Evolutionary conservation across 208 protist species (phyloP), one percentile per base, ranked within the genome.

Genomic region (Trypanosoma platydactyli): DNA sequence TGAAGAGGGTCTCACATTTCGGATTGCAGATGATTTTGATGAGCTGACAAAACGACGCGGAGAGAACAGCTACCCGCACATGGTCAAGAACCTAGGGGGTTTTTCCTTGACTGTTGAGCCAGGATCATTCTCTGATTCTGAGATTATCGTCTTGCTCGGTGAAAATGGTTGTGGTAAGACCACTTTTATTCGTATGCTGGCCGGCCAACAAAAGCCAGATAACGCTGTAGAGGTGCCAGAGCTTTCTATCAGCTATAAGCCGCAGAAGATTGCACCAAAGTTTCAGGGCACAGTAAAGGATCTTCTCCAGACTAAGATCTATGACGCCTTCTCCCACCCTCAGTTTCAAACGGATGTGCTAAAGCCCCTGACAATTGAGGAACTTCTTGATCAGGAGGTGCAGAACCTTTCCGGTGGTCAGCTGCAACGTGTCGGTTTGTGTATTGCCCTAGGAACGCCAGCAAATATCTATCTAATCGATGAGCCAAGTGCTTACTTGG

Each of bases 131-230:
- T 94, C 86, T 27, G 97, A 98, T 69, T 99, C 98, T 41, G 97
- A 99, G 81, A 99, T 99, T 79, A 88, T 99, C 64, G 98, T 99
- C 27, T 79, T 99, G 57, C 88, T 99, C 5, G 99, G 99, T 58
- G 95, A 99, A 79, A 99, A 99, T 81, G 99, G 99, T 69, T 99
- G 98, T 27, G 99, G 99, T 66, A 99, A 99, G 85, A 99, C 98
- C 12, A 99, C 99, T 1, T 99, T 99, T 81, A 99, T 99, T 76
- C 92, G 95, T 49, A 97, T 99, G 84, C 79, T 99, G 1, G 98
- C 98, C 29, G 98, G 98, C 63, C 76, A 97, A n/a, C 70, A 90
- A 58, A 90, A 94, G 70, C 89, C 94, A 25, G 94, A 97, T 68
- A 86, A 95, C 61, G 72, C 66, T 53, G 85, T 57, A 9, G 67